Percentiles rank a stretch among this genome's conserved stretches.
Evolutionary conservation across 306 rosid genomes (phyloP).

Genomic region (Elaeagnus macrophylla): DNA sequence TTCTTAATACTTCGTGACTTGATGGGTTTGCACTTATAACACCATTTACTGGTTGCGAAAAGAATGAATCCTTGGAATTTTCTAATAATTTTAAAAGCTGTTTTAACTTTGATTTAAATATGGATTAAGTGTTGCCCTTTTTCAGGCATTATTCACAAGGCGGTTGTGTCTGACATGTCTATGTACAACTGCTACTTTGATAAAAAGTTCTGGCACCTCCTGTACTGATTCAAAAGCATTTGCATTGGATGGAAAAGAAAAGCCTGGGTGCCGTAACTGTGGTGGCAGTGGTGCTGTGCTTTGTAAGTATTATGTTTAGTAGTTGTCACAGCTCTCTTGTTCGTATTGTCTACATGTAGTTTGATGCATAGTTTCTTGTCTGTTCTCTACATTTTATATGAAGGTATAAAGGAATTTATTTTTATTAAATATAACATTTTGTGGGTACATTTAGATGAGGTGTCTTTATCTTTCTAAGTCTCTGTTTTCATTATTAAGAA

Average conservation of each 20-base stretch:
- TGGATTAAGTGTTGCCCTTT: not conserved
- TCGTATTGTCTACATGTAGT: not conserved
- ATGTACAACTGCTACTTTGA: conserved; percentile 46
- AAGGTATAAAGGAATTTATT: too few species aligned
- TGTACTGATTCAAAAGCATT: conserved; percentile 30
- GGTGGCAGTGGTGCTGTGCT: conserved; percentile 82
- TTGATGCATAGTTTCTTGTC: not conserved
- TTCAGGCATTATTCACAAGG: conserved; percentile 40
- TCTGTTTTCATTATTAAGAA: too few species aligned
- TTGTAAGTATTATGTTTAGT: conserved; percentile 35
- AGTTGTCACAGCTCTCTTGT: not conserved
- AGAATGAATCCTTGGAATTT: conserved; percentile 24
- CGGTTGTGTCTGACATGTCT: conserved; percentile 63
- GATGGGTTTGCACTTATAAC: too few species aligned
- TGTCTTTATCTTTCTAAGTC: too few species aligned
- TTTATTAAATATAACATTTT: too few species aligned
- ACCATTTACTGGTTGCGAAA: too few species aligned
- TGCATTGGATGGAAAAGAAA: conserved; percentile 52
- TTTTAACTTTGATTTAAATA: too few species aligned
- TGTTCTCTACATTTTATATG: too few species aligned
- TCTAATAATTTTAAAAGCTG: too few species aligned
- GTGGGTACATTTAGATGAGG: too few species aligned
- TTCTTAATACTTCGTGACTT: too few species aligned
- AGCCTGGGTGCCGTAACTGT: conserved; percentile 72
- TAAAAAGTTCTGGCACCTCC: conserved; percentile 24